These are phyloP conservation scores for Penicillium sclerotigenum DNA, from an alignment of 2,329 filamentous ascomycete genomes.

Conservation along the genomic window DNA sequence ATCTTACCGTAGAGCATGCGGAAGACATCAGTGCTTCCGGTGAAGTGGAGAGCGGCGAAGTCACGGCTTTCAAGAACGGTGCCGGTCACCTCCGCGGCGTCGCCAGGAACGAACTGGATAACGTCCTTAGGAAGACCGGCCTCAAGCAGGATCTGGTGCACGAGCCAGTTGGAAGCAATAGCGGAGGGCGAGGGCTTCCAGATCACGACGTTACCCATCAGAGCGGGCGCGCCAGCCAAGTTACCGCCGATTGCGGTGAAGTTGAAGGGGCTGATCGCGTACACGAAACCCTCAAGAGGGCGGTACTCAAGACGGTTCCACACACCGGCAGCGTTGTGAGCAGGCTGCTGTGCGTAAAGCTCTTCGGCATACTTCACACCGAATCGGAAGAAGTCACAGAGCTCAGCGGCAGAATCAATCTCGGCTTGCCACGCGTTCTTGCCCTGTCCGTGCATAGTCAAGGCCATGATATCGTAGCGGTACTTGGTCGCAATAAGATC, in stretches of 20 bases:
- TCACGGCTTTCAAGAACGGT: slow-evolving; percentile 71
- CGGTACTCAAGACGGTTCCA: slow-evolving; percentile 93
- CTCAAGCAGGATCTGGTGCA: slow-evolving; percentile 87
- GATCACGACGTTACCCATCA: slow-evolving; percentile 90
- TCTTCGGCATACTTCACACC: slow-evolving; percentile 93
- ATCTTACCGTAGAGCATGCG: slow-evolving; percentile 84
- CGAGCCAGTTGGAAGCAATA: slow-evolving; percentile 84
- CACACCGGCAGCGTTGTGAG: slow-evolving; percentile 74
- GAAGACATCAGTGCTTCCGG: slow-evolving; percentile 89
- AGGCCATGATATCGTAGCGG: slow-evolving; percentile 92
- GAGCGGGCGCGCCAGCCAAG: slow-evolving; percentile 73
- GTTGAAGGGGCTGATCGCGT: slow-evolving; percentile 92
- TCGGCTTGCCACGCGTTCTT: slow-evolving; percentile 99
- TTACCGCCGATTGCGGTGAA: slow-evolving; percentile 95
- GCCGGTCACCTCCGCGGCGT: slow-evolving; percentile 79
- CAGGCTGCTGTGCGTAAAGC: slow-evolving; percentile 81
- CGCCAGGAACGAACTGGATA: slow-evolving; percentile 89
- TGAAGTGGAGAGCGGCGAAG: slow-evolving; percentile 92
- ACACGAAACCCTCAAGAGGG: slow-evolving; percentile 90
- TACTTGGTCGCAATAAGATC: slow-evolving; percentile 90
- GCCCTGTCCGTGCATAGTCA: slow-evolving; percentile 92
- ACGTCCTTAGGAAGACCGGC: slow-evolving; percentile 85
- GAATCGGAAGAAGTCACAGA: slow-evolving; percentile 86
- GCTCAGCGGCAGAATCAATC: slow-evolving; percentile 90
- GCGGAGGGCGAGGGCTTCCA: slow-evolving; percentile 95